Evolutionary conservation across 202 grass and related monocot genomes (phyloP).

Genomic region (Panicum hallii): DNA sequence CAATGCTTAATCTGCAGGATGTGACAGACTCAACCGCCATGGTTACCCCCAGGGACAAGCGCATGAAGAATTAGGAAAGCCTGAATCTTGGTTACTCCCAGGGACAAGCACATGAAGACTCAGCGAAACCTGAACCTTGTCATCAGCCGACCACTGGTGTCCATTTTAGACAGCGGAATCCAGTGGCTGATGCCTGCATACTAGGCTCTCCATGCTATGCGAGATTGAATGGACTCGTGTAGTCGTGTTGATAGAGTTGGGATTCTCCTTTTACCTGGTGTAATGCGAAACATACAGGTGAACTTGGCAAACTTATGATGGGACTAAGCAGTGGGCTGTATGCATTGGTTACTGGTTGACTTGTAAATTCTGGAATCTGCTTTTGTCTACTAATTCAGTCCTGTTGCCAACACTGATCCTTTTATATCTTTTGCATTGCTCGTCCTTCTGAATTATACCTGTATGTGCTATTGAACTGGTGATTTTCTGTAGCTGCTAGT

Average conservation of each 20-base stretch:
- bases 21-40: constrained; percentile 53
- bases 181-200: constrained; percentile 35
- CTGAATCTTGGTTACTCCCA: constrained; percentile 46
- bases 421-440: not conserved
- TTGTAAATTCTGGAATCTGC: constrained; percentile 60
- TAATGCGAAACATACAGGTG: constrained; percentile 45
- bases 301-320: constrained; percentile 33
- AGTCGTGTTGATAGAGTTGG: constrained; percentile 29
- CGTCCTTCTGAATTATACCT: not conserved
- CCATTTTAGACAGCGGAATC: constrained; percentile 63
- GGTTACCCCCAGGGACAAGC: constrained; percentile 71
- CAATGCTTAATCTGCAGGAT: constrained; percentile 74
- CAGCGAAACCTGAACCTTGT: constrained; percentile 5
- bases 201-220: constrained; percentile 30
- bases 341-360: constrained; percentile 43
- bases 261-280: constrained; percentile 49
- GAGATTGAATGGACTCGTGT: constrained; percentile 34
- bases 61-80: constrained; percentile 59
- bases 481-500: not conserved
- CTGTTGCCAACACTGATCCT: constrained; percentile 4
- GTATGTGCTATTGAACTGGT: not conserved
- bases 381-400: constrained; percentile 52
- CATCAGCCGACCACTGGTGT: constrained; percentile 38
- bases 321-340: constrained; percentile 32
- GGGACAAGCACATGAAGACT: constrained; percentile 58